phyloP scores from a whole-genome alignment of 2,329 filamentous ascomycete species.

The Sclerotinia minor region DNA sequence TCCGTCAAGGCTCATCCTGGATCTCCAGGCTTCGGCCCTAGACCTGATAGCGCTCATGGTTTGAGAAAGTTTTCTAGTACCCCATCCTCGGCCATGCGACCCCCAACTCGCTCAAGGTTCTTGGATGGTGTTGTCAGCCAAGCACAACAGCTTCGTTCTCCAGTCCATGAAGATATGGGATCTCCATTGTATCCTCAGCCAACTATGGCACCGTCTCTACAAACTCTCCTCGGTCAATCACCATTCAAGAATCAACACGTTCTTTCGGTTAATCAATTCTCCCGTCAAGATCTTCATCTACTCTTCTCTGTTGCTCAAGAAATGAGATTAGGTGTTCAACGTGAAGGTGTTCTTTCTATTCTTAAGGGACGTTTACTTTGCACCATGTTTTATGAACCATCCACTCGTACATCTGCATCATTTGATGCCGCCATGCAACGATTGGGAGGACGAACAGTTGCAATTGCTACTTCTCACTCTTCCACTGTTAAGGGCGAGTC shows the following conservation, averaged over 20 bases:
- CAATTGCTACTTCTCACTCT: conserved; percentile 78
- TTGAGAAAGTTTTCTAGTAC: conserved; percentile 41
- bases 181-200: conserved; percentile 52
- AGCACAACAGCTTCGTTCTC: conserved; percentile 40
- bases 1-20: conserved; percentile 51
- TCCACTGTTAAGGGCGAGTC: conserved; percentile 94
- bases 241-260: conserved; percentile 89
- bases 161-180: conserved; percentile 49
- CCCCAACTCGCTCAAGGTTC: conserved; percentile 41
- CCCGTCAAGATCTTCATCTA: conserved; percentile 81
- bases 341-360: conserved; percentile 83
- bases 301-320: conserved; percentile 97
- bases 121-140: conserved; percentile 42
- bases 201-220: conserved; percentile 60
- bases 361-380: conserved; percentile 84
- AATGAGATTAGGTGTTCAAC: conserved; percentile 93
- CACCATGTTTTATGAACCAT: conserved; percentile 97
- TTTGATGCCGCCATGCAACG: conserved; percentile 99
- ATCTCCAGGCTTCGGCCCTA: conserved; percentile 36
- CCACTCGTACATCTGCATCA: conserved; percentile 89
- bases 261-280: conserved; percentile 88
- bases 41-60: conserved; percentile 43
- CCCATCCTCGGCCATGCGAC: conserved; percentile 40
- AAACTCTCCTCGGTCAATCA: conserved; percentile 73
- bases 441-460: conserved; percentile 82